Base-by-base conservation (phyloP, 2,329 filamentous ascomycete species). In the Phoma sp. region DNA sequence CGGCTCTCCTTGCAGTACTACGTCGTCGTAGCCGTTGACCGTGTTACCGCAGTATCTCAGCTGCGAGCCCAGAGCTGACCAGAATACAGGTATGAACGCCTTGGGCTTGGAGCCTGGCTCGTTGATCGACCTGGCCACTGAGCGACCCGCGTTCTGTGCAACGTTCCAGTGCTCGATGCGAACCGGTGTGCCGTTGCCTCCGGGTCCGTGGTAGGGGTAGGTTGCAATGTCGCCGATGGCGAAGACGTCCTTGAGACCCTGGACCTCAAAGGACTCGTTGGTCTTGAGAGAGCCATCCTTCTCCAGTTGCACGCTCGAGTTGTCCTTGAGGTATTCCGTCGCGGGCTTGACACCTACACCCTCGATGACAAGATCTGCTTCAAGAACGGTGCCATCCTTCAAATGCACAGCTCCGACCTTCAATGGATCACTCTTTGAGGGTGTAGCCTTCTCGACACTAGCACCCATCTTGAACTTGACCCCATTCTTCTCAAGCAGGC, bases 111-210 rank as follows among this genome's bases (percentile, higher is more conserved):
- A 74, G 7, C 82, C 76, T 0, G 88, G 84, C 67, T 89, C 81
- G 63, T 87, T 84, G 69, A 99, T 96, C 66, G 90, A 85, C 47
- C 82, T 82, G 1, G 92, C 95, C 1, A 89, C 94, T 22, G 84
- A 83, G 38, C 94, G 90, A 2, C 95, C 95, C 1, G 91, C 83
- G 70, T 98, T 97, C 72, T 98, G 95, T 4, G 95, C 95, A 2
- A 99, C 95, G 76, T 97, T 94, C 95, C 95, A 99, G 75, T 99
- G 95, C 81, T 99, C 95, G 71, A 98, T 97, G 60, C 95, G 88
- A 0, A 89, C 85, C 17, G 84, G 82, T 39, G 82, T 82, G 59
- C 90, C 91, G 15, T 89, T 83, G 24, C 91, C 89, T 22, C 91
- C 92, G 0, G 95, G 95, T 1, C 95, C 95, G 74, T 91, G 84